Base-by-base conservation (phyloP, 257 asterid genomes). In the Penstemon barbatus region DNA sequence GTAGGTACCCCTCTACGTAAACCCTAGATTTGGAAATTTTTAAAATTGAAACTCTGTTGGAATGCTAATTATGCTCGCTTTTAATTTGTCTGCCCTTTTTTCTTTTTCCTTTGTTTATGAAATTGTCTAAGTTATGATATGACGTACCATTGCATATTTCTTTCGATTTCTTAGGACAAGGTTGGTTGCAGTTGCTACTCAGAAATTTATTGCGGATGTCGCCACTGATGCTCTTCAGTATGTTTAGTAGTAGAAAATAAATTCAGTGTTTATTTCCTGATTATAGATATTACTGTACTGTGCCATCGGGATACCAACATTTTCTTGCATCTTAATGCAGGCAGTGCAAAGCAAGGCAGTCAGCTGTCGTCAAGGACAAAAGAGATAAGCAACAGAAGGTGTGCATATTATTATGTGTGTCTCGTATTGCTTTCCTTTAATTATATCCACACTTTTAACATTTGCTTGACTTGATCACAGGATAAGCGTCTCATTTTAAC, bases 191-290 rank as follows among this genome's bases (percentile, higher is more conserved):
- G 97, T 93, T 65, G 97, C 99, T 57, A 90, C 99, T 13, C 99
- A 93, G 88, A 93, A 90, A 74, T 93, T 93, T 57, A 88, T 93
- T n/a, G 86, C 99, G 39, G 97, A 93, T 44, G 96, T 93, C 61
- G 96, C 99, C 45, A 88, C 96, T 50, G 97, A 93, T 63, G 95
- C 99, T 74, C 99, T 93, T 77, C 99, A 90, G 99, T 90, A 87
- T 43, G 96, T 41, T 60, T 60, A 3, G 5, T 13, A 19, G 5
- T 5, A 10, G 18, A 25, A 25, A 25, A 25, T 1, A 25, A 25
- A 25, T 10, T n/a, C 8, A 60, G 3, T 19, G 7, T 15, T 12
- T 5, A 41, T 41, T 41, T 9, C 41, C 45, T 5, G 11, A 41
- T 25, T 60, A 18, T 15, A 4, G 4, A 4, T 4, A 10, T 12